Base-by-base conservation (phyloP, 2,329 filamentous ascomycete genomes). In the Talaromyces verruculosus region DNA sequence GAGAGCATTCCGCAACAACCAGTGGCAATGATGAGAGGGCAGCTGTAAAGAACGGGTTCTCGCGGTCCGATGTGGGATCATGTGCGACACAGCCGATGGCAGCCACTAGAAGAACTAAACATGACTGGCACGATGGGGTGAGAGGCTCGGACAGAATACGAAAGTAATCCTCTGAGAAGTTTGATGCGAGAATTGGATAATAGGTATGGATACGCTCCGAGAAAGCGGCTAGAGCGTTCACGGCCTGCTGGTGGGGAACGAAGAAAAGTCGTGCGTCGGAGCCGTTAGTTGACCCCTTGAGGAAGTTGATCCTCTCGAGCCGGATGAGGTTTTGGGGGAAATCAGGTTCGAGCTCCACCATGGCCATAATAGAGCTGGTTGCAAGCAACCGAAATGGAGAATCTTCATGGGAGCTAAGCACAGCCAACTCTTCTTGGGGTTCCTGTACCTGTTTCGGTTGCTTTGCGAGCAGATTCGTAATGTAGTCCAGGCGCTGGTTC, bases 81-180 rank as follows among this genome's bases (percentile, higher is more conserved):
- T 62, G 69, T 1, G 58, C 67, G 3, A 74, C 43, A 13, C 68
- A 65, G 17, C 74, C 74, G 30, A 74, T 69, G 13, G 72, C 73
- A n/a, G 71, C 69, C 8, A 76, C 71, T 10, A 74, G 63, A 41
- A 76, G 69, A 28, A 68, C 70, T 10, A 75, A 68, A 61, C 70
- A 76, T 19, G 68, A 68, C 25, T 71, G 67, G 6, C 69, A 67
- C 3, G 67, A 68, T 17, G 71, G 69, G 10, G 33, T 60, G n/a
- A 73, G 64, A 1, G 65, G 30, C 19, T 69, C 69, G 1, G 69
- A 69, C 8, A 74, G 70, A n/a, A 66, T 63, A 13, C 66, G 61
- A 25, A 68, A 68, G 61, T 72, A 73, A 7, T 68, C 47, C 10
- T 67, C 68, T 5, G 71, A 65, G 60, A 72, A 74, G 15, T 69